Conservation (phyloP, 306 rosid species). For the Prunus campanulata region DNA sequence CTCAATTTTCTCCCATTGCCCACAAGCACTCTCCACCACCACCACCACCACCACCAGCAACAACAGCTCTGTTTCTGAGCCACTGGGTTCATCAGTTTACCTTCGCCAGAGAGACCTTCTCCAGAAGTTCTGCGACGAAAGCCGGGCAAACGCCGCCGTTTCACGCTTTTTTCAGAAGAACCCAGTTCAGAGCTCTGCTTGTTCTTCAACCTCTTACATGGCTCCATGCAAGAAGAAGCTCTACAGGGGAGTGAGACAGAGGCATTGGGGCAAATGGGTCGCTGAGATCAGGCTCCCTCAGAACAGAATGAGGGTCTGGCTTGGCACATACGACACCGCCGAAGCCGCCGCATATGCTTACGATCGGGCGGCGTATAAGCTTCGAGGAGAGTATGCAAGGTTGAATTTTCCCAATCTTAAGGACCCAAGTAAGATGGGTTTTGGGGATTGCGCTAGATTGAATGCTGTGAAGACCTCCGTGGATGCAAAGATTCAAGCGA, state of each 20-base stretch:
- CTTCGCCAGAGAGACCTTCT: slow-evolving; percentile 73
- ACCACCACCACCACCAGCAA: not conserved
- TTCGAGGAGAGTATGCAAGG: slow-evolving; percentile 91
- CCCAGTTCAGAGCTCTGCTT: slow-evolving; percentile 17
- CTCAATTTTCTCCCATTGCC: slow-evolving; percentile 69
- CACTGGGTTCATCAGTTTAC: slow-evolving; percentile 74
- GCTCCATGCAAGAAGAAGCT: slow-evolving; percentile 58
- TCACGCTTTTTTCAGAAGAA: slow-evolving; percentile 7
- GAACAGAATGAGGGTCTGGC: slow-evolving; percentile 95
- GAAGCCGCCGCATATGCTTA: slow-evolving; percentile 97
- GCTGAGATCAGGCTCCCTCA: slow-evolving; percentile 97
- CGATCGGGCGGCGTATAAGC: slow-evolving; percentile 95
- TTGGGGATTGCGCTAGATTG: slow-evolving; percentile 51
- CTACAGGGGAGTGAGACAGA: slow-evolving; percentile 98
- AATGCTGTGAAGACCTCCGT: slow-evolving; percentile 65
- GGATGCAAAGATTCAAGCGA: slow-evolving; percentile 87
- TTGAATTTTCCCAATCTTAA: slow-evolving; percentile 79
- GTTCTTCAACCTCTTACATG: slow-evolving; percentile 2
- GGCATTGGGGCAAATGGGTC: slow-evolving; percentile 99
- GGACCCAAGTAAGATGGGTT: slow-evolving; percentile 62
- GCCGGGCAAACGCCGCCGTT: slow-evolving; percentile 20
- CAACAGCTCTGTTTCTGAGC: slow-evolving; percentile 29
- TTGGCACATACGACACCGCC: slow-evolving; percentile 87
- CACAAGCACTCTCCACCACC: slow-evolving; percentile 10
- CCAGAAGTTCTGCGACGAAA: slow-evolving; percentile 60